Evolutionary conservation across 2,329 filamentous ascomycete genomes (phyloP).

Genomic region (Xylariaceae sp.): DNA sequence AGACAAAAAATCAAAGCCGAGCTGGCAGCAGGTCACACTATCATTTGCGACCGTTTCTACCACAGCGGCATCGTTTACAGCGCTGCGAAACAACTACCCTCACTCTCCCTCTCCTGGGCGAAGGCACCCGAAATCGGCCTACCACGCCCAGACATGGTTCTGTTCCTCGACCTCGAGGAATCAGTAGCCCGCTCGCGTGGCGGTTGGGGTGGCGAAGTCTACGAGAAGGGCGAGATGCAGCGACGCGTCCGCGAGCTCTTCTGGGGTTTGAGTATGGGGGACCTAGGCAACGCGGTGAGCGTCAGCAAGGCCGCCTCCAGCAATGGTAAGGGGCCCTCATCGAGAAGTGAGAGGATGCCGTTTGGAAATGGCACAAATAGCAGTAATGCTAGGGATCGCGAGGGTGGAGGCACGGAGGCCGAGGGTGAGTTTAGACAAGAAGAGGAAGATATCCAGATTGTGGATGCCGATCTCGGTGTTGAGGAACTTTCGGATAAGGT

Average conservation of each 20-base stretch:
- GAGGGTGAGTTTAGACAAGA: slow-evolving; percentile 52
- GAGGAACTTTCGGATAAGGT: slow-evolving; percentile 64
- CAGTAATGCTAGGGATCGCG: slow-evolving; percentile 18
- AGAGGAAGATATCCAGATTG: slow-evolving; percentile 60
- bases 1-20: slow-evolving; percentile 60
- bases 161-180: slow-evolving; percentile 85
- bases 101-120: slow-evolving; percentile 78
- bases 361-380: slow-evolving; percentile 26
- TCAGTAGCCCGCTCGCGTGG: slow-evolving; percentile 75
- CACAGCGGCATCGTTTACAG: slow-evolving; percentile 94
- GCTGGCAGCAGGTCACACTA: slow-evolving; percentile 70
- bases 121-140: slow-evolving; percentile 84
- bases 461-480: slow-evolving; percentile 60
- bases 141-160: slow-evolving; percentile 82
- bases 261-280: slow-evolving; percentile 59
- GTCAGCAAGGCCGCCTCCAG: slow-evolving; percentile 6
- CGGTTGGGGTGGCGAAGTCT: slow-evolving; percentile 89
- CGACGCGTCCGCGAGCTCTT: slow-evolving; percentile 78
- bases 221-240: slow-evolving; percentile 87
- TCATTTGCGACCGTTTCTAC: slow-evolving; percentile 93
- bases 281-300: slow-evolving; percentile 44
- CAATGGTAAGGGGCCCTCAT: slow-evolving; percentile 19
- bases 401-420: slow-evolving; percentile 14
- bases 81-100: slow-evolving; percentile 80
- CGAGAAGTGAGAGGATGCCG: slow-evolving; percentile 8